Percentiles rank a stretch among this genome's conserved stretches.
Conservation (phyloP, 176 grass and related monocot species). For the Aegilops tauschii region DNA sequence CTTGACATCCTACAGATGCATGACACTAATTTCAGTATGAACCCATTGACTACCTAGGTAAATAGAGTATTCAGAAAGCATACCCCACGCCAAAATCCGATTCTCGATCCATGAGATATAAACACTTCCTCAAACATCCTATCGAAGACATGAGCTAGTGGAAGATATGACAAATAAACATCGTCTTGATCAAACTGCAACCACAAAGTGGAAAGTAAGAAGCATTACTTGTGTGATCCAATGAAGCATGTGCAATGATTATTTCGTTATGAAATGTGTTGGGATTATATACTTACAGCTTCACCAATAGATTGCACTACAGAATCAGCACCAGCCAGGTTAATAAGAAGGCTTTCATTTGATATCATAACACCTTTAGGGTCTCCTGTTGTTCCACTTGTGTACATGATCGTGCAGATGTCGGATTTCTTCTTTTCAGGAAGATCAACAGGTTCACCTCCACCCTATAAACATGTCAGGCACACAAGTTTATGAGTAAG, state of each 20-base stretch:
- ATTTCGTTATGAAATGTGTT: neutral
- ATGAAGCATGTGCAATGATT: neutral
- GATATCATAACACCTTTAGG: conserved; percentile 94
- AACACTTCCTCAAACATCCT: conserved; percentile 80
- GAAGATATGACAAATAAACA: conserved; percentile 95
- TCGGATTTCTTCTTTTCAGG: conserved; percentile 78
- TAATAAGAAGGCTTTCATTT: conserved; percentile 70
- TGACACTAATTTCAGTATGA: conserved; percentile 15
- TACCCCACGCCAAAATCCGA: conserved; percentile 97
- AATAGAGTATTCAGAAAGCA: conserved; percentile 20
- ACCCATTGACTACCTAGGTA: neutral
- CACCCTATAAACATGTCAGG: conserved; percentile 46
- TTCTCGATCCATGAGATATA: conserved; percentile 77
- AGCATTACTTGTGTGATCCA: conserved; percentile 15
- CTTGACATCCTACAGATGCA: conserved; percentile 74
- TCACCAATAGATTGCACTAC: conserved; percentile 45
- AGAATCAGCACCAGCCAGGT: conserved; percentile 48
- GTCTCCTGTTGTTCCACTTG: conserved; percentile 93
- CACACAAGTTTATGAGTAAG: neutral
- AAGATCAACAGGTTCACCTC: conserved; percentile 57
- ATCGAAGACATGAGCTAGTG: conserved; percentile 92
- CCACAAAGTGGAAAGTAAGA: neutral
- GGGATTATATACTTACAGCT: conserved; percentile 44
- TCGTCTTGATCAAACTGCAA: conserved; percentile 67
- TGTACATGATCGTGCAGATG: conserved; percentile 94